Evolutionary conservation across 306 rosid genomes (phyloP).

Genomic region (Potentilla sterilis): DNA sequence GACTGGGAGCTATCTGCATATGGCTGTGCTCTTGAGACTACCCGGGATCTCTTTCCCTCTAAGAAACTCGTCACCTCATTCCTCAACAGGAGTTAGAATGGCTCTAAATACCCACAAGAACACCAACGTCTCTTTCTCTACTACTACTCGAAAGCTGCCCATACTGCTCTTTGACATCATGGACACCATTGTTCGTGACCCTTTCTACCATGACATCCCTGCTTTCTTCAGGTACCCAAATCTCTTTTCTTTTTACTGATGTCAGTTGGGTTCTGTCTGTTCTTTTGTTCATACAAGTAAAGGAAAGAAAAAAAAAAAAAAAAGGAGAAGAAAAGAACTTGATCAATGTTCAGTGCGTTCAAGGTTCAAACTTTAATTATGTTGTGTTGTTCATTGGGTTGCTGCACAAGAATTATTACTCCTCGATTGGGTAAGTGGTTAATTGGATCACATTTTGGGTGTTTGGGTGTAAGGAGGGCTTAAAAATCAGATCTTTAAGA

Average conservation of each 20-base stretch:
- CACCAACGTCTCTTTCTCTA: constrained; percentile 20
- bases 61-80: constrained; percentile 15
- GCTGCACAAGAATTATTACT: not conserved
- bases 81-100: constrained; percentile 10
- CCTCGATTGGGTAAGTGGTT: not conserved
- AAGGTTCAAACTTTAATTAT: not conserved
- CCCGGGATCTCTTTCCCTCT: constrained; percentile 10
- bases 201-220: constrained; percentile 81
- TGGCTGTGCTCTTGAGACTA: constrained; percentile 22
- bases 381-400: not conserved
- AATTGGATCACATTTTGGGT: not conserved
- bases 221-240: constrained; percentile 67
- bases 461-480: not conserved
- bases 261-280: not conserved
- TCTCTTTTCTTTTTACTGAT: not conserved
- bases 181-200: constrained; percentile 95
- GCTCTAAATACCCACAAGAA: not conserved
- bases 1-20: not conserved
- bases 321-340: not conserved
- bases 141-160: constrained; percentile 52
- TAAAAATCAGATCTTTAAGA: not conserved
- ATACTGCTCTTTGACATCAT: constrained; percentile 85
- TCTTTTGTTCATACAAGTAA: not conserved
- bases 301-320: not conserved
- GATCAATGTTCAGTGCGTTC: not conserved